These are phyloP conservation scores for Ascochyta pisi DNA, from an alignment of 2,329 filamentous ascomycete genomes.

Conservation along the genomic window DNA sequence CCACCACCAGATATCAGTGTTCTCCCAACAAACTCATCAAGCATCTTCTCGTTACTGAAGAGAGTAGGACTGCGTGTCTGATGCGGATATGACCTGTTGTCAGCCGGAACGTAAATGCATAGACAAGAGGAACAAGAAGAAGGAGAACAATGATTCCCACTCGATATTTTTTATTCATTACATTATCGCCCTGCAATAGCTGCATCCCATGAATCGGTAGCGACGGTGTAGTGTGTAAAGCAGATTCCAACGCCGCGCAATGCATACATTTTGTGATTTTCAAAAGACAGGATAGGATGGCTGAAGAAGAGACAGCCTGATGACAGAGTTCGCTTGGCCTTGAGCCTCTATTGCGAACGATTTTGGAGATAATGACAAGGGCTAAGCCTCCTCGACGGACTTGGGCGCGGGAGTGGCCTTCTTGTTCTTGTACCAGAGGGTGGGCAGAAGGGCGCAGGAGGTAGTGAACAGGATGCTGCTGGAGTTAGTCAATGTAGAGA, in stretches of 20 bases:
- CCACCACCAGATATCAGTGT: too few relatives aligned
- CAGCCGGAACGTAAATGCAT: not conserved
- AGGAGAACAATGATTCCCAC: not conserved
- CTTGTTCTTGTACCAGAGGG: slow-evolving; percentile 59
- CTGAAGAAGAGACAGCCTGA: too few relatives aligned
- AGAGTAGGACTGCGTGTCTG: too few relatives aligned
- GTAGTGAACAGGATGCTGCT: slow-evolving; percentile 55
- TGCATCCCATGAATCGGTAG: slow-evolving; percentile 10
- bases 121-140: slow-evolving; percentile 7
- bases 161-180: slow-evolving; percentile 17
- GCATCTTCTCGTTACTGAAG: too few relatives aligned
- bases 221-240: slow-evolving; percentile 13
- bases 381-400: slow-evolving; percentile 41
- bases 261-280: slow-evolving; percentile 25
- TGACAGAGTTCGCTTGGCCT: not conserved
- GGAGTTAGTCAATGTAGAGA: slow-evolving; percentile 14
- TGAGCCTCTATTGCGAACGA: not conserved
- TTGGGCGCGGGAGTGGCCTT: slow-evolving; percentile 50
- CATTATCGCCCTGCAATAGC: slow-evolving; percentile 18
- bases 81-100: too few relatives aligned
- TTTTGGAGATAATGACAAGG: not conserved
- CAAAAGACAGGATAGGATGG: not conserved
- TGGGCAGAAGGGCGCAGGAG: slow-evolving; percentile 54
- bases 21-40: too few relatives aligned
- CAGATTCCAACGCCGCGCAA: slow-evolving; percentile 29